phyloP scores from a whole-genome alignment of 306 rosid species.

The Dicorynia guianensis region DNA sequence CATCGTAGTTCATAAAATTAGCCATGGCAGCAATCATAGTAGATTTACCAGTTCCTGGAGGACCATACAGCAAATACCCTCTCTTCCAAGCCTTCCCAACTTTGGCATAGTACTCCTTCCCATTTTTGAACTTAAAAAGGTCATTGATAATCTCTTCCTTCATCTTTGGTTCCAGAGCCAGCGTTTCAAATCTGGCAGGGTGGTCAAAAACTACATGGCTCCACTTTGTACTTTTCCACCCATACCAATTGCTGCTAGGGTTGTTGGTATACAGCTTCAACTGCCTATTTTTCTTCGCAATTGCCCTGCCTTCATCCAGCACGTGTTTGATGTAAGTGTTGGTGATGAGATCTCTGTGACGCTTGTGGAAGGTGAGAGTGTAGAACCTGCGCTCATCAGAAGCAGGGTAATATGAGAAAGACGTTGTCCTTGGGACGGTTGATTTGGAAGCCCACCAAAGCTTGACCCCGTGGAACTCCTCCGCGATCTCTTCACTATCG shows the following conservation, averaged over 20 bases:
- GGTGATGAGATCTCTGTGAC: slow-evolving; percentile 22
- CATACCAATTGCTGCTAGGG: not conserved
- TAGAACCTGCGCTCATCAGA: slow-evolving; percentile 26
- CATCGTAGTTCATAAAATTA: slow-evolving; percentile 54
- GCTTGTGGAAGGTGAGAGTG: slow-evolving; percentile 39
- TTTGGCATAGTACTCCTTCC: slow-evolving; percentile 49
- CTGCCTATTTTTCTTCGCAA: slow-evolving; percentile 30
- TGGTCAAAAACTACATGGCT: slow-evolving; percentile 45
- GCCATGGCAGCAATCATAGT: slow-evolving; percentile 55
- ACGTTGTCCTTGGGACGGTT: not conserved
- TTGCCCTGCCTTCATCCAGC: slow-evolving; percentile 31
- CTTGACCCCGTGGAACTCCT: slow-evolving; percentile 34
- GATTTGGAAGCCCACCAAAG: slow-evolving; percentile 45
- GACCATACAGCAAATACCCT: slow-evolving; percentile 52
- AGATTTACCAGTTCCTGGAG: slow-evolving; percentile 57
- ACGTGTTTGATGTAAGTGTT: slow-evolving; percentile 31
- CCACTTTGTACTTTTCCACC: slow-evolving; percentile 18
- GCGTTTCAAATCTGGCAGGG: slow-evolving; percentile 38
- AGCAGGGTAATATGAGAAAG: slow-evolving; percentile 3
- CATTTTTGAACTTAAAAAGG: slow-evolving; percentile 35
- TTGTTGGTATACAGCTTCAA: slow-evolving; percentile 38
- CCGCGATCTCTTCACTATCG: slow-evolving; percentile 44
- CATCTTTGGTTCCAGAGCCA: slow-evolving; percentile 43
- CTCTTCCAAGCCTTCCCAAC: slow-evolving; percentile 57
- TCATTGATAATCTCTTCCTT: slow-evolving; percentile 43